Percentiles rank a stretch among this genome's conserved stretches.
phyloP scores from a whole-genome alignment of 2,329 filamentous ascomycete genomes.

The Aspergillus uvarum region DNA sequence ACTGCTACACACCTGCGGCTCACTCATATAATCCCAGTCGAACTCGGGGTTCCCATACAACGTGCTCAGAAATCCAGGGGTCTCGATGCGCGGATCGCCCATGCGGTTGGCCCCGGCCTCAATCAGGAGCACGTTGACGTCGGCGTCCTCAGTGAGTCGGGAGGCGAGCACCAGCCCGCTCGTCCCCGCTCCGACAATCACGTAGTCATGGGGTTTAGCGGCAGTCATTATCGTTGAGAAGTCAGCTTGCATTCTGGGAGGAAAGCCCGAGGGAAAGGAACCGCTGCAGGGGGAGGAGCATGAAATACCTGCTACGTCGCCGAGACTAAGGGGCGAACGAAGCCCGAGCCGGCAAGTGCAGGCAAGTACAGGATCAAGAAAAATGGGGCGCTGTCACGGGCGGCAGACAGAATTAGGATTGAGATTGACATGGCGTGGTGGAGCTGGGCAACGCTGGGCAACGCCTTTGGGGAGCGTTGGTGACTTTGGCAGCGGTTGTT shows the following conservation, averaged over 20 bases:
- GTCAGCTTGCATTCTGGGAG: background rate
- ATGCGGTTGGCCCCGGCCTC: slow-evolving; percentile 28
- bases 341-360: background rate
- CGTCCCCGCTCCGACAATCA: slow-evolving; percentile 34
- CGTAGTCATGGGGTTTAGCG: slow-evolving; percentile 26
- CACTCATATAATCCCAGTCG: slow-evolving; percentile 29
- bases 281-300: background rate
- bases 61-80: slow-evolving; percentile 21
- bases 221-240: background rate
- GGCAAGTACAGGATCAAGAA: background rate
- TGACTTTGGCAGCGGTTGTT: background rate
- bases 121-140: slow-evolving; percentile 27
- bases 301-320: slow-evolving; percentile 1
- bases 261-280: background rate
- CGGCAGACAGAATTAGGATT: background rate
- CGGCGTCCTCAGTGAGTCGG: slow-evolving; percentile 30
- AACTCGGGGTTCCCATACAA: slow-evolving; percentile 25
- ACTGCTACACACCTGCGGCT: slow-evolving; percentile 23
- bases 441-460: background rate
- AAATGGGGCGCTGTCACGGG: background rate
- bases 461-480: no score
- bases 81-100: slow-evolving; percentile 25
- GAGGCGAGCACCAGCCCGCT: slow-evolving; percentile 34
- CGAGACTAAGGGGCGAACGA: background rate
- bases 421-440: background rate